These are phyloP conservation scores for Thuja plicata DNA, from an alignment of 83 land plant genomes.

Conservation along the genomic window DNA sequence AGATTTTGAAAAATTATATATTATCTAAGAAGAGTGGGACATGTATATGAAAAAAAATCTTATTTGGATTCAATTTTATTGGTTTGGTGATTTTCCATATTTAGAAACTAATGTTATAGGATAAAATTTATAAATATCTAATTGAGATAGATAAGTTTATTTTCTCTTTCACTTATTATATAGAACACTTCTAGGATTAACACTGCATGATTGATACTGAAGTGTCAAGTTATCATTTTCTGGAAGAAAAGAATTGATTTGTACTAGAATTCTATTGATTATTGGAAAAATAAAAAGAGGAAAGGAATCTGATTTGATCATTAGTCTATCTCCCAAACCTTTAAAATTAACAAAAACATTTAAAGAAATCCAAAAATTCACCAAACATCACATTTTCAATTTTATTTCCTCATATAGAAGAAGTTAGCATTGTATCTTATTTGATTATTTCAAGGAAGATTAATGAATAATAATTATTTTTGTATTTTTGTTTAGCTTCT, in stretches of 20 bases:
- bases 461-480: neutral
- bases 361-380: neutral
- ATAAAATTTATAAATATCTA: neutral
- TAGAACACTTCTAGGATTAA: neutral
- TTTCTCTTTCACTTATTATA: neutral
- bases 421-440: neutral
- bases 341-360: neutral
- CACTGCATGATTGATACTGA: neutral
- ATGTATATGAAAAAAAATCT: neutral
- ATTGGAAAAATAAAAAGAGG: neutral
- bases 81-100: neutral
- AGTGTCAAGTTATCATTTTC: neutral
- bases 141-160: neutral
- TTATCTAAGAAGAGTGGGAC: neutral
- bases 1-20: neutral
- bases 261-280: neutral
- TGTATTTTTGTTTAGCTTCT: no score
- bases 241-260: neutral
- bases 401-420: neutral
- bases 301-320: neutral
- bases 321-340: neutral
- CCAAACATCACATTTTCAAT: neutral
- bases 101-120: neutral
- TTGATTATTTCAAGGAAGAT: neutral
- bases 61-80: neutral